A percentile compares a stretch with the other conserved stretches of the same genome.
Conservation (phyloP, 148 eudicot genomes). For the Silene conica region DNA sequence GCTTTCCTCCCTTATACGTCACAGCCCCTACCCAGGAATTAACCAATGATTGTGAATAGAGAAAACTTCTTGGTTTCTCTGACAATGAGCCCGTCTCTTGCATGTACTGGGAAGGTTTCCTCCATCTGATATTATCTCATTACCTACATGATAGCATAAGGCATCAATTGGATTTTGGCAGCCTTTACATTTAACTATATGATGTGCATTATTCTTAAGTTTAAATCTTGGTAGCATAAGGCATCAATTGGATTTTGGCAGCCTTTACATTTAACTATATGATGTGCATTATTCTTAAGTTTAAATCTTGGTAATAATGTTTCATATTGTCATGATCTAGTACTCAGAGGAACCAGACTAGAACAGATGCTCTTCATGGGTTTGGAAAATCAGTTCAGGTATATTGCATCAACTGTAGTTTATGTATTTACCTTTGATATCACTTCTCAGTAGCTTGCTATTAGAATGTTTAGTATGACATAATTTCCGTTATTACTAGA, state of each 20-base stretch:
- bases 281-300: neutral
- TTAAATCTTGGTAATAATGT: neutral
- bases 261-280: neutral
- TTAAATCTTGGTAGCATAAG: neutral
- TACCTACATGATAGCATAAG: neutral
- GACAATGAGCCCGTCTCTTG: too few species aligned
- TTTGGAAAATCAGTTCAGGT: constrained; percentile 63
- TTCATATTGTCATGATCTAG: constrained; percentile 30
- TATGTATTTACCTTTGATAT: neutral
- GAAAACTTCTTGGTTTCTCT: too few species aligned
- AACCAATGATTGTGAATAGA: too few species aligned
- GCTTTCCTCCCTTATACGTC: too few species aligned
- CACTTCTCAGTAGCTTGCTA: neutral
- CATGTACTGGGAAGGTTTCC: too few species aligned
- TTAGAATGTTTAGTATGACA: neutral
- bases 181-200: neutral
- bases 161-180: neutral
- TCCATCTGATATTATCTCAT: too few species aligned
- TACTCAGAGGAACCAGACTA: constrained; percentile 46
- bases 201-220: neutral
- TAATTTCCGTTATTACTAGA: neutral
- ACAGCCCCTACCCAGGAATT: too few species aligned
- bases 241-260: neutral
- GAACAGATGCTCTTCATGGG: constrained; percentile 29
- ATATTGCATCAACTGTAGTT: constrained; percentile 2